phyloP scores from a whole-genome alignment of 257 asterid species.

The Vinca minor region DNA sequence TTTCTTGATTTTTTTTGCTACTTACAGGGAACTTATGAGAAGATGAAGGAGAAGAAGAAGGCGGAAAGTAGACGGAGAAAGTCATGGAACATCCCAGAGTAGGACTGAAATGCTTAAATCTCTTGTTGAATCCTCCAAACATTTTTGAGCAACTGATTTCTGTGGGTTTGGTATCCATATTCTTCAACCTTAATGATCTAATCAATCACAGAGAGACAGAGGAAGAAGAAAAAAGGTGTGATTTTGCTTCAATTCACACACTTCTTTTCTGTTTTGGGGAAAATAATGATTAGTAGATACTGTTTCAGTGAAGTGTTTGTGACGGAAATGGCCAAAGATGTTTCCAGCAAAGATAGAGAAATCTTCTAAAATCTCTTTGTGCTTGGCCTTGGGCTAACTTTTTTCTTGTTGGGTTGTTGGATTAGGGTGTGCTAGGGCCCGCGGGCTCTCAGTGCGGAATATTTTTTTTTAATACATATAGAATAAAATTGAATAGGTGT shows the following conservation, averaged over 20 bases:
- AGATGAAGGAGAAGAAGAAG: slow-evolving; percentile 58
- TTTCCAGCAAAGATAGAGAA: too few relatives aligned
- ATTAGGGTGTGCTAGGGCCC: too few relatives aligned
- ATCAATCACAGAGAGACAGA: slow-evolving; percentile 9
- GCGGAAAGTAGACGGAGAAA: slow-evolving; percentile 88
- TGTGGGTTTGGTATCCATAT: slow-evolving; percentile 49
- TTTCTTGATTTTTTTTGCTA: neutral
- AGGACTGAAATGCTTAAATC: slow-evolving; percentile 80
- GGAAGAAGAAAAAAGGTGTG: neutral
- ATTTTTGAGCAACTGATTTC: slow-evolving; percentile 85
- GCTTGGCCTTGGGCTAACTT: too few relatives aligned
- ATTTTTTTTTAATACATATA: too few relatives aligned
- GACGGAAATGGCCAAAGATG: too few relatives aligned
- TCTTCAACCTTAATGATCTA: slow-evolving; percentile 24
- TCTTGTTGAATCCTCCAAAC: slow-evolving; percentile 91
- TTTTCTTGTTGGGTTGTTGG: too few relatives aligned
- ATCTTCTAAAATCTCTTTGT: too few relatives aligned
- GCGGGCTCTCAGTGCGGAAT: too few relatives aligned
- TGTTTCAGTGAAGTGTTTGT: neutral
- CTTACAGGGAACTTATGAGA: slow-evolving; percentile 70
- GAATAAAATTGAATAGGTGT: too few relatives aligned
- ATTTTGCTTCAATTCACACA: neutral
- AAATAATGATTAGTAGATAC: too few relatives aligned
- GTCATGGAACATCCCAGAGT: slow-evolving; percentile 83
- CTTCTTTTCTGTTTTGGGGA: neutral